Base-by-base conservation (phyloP, 164 flowering plant species). In the Vitis rupestris region DNA sequence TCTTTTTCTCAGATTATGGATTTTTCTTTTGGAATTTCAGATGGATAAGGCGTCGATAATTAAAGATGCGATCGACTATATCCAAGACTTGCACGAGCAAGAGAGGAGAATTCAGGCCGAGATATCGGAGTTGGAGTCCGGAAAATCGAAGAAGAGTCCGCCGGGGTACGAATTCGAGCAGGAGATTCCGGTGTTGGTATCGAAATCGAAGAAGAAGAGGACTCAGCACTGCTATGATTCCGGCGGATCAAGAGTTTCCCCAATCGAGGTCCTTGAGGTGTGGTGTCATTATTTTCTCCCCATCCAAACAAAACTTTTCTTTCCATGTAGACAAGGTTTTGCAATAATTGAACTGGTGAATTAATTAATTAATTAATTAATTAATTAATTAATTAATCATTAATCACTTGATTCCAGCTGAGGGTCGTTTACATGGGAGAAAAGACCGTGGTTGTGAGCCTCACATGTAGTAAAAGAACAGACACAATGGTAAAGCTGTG, bases 31-130 rank as follows among this genome's bases (percentile, higher is more conserved):
- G 64, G 58, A 17, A 12, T 51, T n/a, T 54, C 67, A 91, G 97
- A 91, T 91, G 97, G 94, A 91, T 44, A 92, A 89, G 72, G 98
- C 98, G 0, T 90, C 98, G 0, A 92, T 89, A 67, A 83, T 90
- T 59, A 89, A 85, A 64, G 98, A 92, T 50, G 96, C 98, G 0
- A 88, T 90, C 10, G 82, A 74, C 0, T 90, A 92, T 70, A 88
- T 90, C 49, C 84, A 89, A 76, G 87, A 85, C n/a, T 64, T 92
- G 70, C 96, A 90, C 5, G 83, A 88, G 13, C 84, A 89, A 76
- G 93, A 90, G 70, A 80, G 69, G 37, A 73, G 72, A 30, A 81
- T 93, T 29, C 75, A 81, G 49, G 70, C 79, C 0, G 98, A 93
- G 75, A 81, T 93, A 17, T 27, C 55, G 7, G 88, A 89, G 47